Evolutionary conservation across 805 yeast genomes (phyloP), one percentile per base, ranked within the genome.

Genomic region (Spathaspora sp.): DNA sequence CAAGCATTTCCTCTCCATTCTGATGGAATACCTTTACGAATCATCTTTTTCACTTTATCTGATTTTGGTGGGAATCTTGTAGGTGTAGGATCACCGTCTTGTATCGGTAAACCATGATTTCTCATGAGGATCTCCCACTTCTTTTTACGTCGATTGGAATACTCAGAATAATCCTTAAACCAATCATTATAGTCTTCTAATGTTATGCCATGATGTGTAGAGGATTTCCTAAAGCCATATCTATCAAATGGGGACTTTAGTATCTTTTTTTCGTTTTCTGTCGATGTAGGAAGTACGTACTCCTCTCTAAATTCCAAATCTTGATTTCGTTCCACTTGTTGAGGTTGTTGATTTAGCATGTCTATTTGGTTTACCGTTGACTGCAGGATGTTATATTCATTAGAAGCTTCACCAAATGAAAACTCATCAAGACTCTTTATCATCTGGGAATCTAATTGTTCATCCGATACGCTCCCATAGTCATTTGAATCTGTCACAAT

Each of bases 1-100:
- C 99, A 93, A 0, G 97, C 97, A 57, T 82, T 81, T 1, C 99
- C 99, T 57, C 99, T 75, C 97, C 97, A 93, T 64, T 90, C 97
- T 0, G 97, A 92, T 0, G 99, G 98, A 10, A 93, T 85, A 11
- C 99, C 99, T 64, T 88, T 88, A 51, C 97, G 79, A 11, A 94
- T 82, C 60, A 89, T 85, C 52, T 96, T 79, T 61, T 87, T 86
- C 56, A 90, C 74, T 58, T 87, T 89, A 52, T 86, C 92, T 2
- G 91, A 86, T 54, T 79, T 80, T 1, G 93, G 82, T 0, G 97
- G 96, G 57, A 86, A 89, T 56, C 89, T 67, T 0, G 75, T 69
- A 0, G 96, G 94, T 8, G 57, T 52, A 1, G 47, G 40, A 9
- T 64, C 53, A 6, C 66, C 68, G 18, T 54, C 56, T 26, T 51